Conservation (phyloP, 257 asterid genomes). For the Coffea eugenioides region DNA sequence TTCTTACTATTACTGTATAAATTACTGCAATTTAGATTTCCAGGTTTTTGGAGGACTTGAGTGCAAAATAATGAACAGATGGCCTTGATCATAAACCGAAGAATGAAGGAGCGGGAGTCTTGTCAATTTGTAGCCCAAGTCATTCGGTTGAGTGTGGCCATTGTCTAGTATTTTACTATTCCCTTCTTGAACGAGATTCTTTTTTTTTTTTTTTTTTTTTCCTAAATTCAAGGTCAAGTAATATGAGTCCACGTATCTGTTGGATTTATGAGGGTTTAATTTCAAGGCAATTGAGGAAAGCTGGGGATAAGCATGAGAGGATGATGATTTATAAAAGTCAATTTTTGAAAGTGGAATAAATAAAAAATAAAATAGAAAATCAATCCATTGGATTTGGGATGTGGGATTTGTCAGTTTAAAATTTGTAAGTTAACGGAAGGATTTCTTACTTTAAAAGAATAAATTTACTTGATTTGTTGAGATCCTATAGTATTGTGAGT, state of each 20-base stretch:
- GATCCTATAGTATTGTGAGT: background rate
- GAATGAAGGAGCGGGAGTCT: slow-evolving; percentile 14
- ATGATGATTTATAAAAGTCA: background rate
- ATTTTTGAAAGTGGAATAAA: background rate
- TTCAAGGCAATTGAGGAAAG: background rate
- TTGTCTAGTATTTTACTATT: no score
- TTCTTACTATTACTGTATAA: background rate
- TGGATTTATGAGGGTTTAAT: background rate
- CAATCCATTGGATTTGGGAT: background rate
- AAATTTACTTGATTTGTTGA: background rate
- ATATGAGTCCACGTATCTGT: background rate
- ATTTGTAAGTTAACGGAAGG: background rate
- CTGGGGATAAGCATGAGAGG: background rate
- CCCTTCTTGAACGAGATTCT: no score
- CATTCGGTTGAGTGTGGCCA: background rate
- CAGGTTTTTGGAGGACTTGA: no score
- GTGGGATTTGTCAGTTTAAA: background rate
- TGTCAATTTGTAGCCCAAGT: slow-evolving; percentile 8
- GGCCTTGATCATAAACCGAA: no score
- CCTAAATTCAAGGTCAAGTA: background rate
- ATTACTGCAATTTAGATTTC: no score
- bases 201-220: background rate
- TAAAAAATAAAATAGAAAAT: background rate
- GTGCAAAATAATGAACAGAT: no score
- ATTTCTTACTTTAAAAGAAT: background rate